Evolutionary conservation across 768 basidiomycete genomes (phyloP).

Genomic region (Lentinus brumalis): DNA sequence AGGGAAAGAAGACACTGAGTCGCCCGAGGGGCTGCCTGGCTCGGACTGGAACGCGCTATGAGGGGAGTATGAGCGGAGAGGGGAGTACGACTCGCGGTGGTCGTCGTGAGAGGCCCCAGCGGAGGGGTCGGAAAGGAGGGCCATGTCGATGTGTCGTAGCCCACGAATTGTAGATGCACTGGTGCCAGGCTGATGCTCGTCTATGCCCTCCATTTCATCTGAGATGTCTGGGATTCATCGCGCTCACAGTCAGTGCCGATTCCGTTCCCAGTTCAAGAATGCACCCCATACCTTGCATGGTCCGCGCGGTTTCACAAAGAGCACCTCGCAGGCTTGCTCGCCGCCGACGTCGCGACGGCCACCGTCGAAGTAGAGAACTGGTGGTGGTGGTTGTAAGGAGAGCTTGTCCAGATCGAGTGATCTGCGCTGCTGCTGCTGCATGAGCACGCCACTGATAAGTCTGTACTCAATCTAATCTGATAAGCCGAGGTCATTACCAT

Average conservation of each 20-base stretch:
- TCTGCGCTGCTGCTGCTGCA: conserved; percentile 8
- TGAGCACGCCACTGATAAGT: conserved; percentile 22
- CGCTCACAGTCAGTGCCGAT: too few relatives aligned
- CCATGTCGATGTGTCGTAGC: conserved; percentile 20
- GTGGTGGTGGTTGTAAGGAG: conserved; percentile 3
- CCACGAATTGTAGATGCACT: conserved; percentile 30
- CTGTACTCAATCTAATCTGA: conserved; percentile 8
- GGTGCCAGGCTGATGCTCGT: conserved; percentile 23
- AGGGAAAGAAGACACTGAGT: conserved; percentile 68
- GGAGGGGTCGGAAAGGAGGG: conserved; percentile 7
- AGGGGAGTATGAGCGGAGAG: conserved; percentile 50
- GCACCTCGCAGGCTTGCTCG: too few relatives aligned
- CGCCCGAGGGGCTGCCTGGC: conserved; percentile 61
- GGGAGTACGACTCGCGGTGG: conserved; percentile 10
- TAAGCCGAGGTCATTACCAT: conserved; percentile 2
- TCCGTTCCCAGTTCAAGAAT: too few relatives aligned
- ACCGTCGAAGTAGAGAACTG: too few relatives aligned
- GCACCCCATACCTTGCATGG: too few relatives aligned
- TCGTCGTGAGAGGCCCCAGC: background rate
- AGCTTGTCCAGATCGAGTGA: conserved; percentile 13
- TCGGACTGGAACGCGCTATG: conserved; percentile 55
- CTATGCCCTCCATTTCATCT: background rate
- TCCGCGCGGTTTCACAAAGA: too few relatives aligned
- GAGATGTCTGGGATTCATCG: background rate
- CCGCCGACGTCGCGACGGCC: too few relatives aligned